Percentiles rank a stretch among this genome's conserved stretches.
Evolutionary conservation across 2,329 filamentous ascomycete species (phyloP).

Genomic region (Fusarium albidum): DNA sequence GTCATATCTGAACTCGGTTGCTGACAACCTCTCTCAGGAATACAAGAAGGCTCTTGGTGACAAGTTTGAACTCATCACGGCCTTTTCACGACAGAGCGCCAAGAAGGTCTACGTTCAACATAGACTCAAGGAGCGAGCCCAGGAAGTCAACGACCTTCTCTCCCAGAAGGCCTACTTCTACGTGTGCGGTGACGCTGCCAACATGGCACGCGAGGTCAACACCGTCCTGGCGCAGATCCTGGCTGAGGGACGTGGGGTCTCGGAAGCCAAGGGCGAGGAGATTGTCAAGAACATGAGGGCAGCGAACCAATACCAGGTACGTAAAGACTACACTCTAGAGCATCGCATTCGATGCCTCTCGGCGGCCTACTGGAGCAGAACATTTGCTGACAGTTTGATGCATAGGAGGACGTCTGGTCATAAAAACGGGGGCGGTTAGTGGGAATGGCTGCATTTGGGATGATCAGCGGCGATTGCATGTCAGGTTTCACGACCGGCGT

Average conservation of each 20-base stretch:
- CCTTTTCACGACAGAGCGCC: conserved; percentile 88
- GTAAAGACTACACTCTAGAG: conserved; percentile 35
- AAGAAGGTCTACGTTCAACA: conserved; percentile 99
- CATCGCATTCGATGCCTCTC: neutral
- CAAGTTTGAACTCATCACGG: conserved; percentile 88
- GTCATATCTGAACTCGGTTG: neutral
- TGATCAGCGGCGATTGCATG: conserved; percentile 35
- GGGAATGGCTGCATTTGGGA: conserved; percentile 25
- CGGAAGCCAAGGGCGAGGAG: conserved; percentile 90
- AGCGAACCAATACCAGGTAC: conserved; percentile 93
- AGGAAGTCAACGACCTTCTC: conserved; percentile 87
- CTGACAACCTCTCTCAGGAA: conserved; percentile 63
- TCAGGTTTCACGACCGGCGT: conserved; percentile 34
- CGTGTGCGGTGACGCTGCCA: conserved; percentile 95
- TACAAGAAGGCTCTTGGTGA: conserved; percentile 86
- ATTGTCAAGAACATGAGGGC: conserved; percentile 97
- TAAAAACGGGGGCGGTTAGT: conserved; percentile 46
- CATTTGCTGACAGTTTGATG: conserved; percentile 23
- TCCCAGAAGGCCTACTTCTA: conserved; percentile 93
- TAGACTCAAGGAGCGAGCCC: conserved; percentile 81
- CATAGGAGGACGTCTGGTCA: conserved; percentile 77
- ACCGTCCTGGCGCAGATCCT: conserved; percentile 87
- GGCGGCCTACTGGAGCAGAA: neutral
- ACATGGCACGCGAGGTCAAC: conserved; percentile 96
- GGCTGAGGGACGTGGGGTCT: conserved; percentile 80